Evolutionary conservation across 306 rosid genomes (phyloP).

Genomic region (Fagus sylvatica): DNA sequence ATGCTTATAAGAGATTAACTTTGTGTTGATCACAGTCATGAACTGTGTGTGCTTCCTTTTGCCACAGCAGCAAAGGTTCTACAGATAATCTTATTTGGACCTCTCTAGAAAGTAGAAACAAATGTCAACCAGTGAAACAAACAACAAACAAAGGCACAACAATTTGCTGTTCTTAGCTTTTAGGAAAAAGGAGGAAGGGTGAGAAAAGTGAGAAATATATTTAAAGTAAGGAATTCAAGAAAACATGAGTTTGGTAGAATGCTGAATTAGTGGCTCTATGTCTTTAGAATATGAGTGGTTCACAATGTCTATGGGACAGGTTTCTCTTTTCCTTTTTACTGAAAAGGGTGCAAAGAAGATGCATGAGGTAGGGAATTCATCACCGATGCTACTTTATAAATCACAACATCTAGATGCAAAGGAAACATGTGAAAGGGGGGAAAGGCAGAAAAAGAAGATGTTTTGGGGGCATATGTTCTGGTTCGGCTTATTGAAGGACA

Average conservation of each 20-base stretch:
- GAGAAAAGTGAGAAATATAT: not conserved
- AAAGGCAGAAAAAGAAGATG: not conserved
- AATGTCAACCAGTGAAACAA: too few species aligned
- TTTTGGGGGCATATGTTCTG: not conserved
- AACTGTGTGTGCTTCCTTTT: slow-evolving; percentile 1
- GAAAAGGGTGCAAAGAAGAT: not conserved
- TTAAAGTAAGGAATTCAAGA: not conserved
- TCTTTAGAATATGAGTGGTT: not conserved
- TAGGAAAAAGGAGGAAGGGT: too few species aligned
- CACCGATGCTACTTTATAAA: not conserved
- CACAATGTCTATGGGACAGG: not conserved
- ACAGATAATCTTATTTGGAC: slow-evolving; percentile 1
- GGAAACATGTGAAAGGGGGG: not conserved
- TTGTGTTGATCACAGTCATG: slow-evolving; percentile 5
- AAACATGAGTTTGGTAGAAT: not conserved
- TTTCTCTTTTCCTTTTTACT: not conserved
- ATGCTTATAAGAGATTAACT: slow-evolving; percentile 12
- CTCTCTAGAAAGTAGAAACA: too few species aligned
- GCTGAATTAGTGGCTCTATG: not conserved
- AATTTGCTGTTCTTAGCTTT: too few species aligned
- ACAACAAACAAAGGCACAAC: too few species aligned
- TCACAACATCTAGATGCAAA: not conserved
- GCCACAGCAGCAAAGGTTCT: slow-evolving; percentile 12
- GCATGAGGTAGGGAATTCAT: not conserved
- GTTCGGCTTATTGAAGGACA: not conserved